Conservation (phyloP, 192 early-diverging fungal species). For the Jimgerdemannia lactiflua region DNA sequence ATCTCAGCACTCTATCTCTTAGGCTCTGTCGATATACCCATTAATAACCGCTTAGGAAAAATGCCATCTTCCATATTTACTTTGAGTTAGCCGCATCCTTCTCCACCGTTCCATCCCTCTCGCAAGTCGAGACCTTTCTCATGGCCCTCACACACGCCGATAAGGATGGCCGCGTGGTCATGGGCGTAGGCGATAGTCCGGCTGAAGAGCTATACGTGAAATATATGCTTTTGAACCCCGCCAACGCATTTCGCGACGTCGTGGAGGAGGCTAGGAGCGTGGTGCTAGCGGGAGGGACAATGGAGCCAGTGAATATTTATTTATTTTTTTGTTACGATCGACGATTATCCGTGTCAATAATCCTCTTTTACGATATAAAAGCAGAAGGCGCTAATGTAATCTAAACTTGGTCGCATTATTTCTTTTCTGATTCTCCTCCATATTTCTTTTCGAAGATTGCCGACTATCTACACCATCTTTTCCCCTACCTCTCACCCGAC, state of each 20-base stretch:
- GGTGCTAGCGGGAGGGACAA: conserved; percentile 90
- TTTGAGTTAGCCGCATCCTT: not conserved
- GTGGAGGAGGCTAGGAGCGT: conserved; percentile 79
- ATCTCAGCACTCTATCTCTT: too few species aligned
- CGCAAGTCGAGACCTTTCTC: conserved; percentile 49
- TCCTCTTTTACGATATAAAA: not conserved
- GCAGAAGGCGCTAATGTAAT: not conserved
- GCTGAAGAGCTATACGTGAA: conserved; percentile 41
- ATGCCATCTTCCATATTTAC: too few species aligned
- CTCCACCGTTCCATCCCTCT: conserved; percentile 36
- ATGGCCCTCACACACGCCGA: conserved; percentile 57
- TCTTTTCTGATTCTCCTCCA: not conserved
- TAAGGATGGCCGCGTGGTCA: conserved; percentile 69
- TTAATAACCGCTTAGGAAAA: too few species aligned
- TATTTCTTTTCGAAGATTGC: conserved; percentile 19
- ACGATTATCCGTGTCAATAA: too few species aligned
- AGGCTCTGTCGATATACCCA: not conserved
- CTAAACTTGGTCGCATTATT: conserved; percentile 17
- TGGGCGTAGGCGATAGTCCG: conserved; percentile 19
- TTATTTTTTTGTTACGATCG: not conserved
- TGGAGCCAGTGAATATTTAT: conserved; percentile 73
- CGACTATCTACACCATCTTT: conserved; percentile 46
- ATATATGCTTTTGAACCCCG: conserved; percentile 86
- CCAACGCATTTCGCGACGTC: conserved; percentile 72
- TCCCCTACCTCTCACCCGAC: conserved; percentile 43